These are phyloP conservation scores for Knoxia roxburghii DNA, from an alignment of 257 asterid species.

Conservation along the genomic window DNA sequence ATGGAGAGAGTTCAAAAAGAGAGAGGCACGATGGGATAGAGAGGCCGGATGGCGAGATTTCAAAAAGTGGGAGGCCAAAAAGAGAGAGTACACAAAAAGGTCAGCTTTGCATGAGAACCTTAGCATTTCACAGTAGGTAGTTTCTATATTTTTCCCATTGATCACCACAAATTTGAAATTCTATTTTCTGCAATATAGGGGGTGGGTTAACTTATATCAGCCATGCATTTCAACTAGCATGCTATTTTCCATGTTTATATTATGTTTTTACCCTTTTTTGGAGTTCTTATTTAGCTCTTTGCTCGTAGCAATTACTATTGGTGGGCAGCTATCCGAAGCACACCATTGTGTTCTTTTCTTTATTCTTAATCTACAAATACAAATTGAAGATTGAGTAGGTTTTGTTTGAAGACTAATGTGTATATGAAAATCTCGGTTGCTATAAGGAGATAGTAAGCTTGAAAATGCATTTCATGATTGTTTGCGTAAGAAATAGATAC, in stretches of 20 bases:
- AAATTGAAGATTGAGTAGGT: not conserved
- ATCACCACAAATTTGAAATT: not conserved
- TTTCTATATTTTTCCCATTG: not conserved
- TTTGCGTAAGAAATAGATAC: not conserved
- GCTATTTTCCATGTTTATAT: not conserved
- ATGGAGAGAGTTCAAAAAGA: not conserved
- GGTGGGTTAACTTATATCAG: no score
- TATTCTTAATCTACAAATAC: not conserved
- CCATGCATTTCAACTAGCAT: not conserved
- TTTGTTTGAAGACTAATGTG: not conserved
- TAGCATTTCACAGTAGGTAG: not conserved
- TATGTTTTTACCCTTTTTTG: no score
- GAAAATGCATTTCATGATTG: not conserved
- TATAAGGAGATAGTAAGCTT: no score
- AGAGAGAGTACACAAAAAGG: constrained; percentile 16
- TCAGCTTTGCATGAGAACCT: not conserved
- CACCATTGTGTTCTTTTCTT: not conserved
- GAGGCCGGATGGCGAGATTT: no score
- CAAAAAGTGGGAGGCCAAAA: no score
- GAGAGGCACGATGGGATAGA: no score
- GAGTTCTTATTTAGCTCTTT: no score
- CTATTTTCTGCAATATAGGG: no score
- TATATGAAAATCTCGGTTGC: not conserved
- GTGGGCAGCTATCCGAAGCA: not conserved
- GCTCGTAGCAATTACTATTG: not conserved